Conservation (phyloP, 768 basidiomycete species). For the Mycena haematopus region DNA sequence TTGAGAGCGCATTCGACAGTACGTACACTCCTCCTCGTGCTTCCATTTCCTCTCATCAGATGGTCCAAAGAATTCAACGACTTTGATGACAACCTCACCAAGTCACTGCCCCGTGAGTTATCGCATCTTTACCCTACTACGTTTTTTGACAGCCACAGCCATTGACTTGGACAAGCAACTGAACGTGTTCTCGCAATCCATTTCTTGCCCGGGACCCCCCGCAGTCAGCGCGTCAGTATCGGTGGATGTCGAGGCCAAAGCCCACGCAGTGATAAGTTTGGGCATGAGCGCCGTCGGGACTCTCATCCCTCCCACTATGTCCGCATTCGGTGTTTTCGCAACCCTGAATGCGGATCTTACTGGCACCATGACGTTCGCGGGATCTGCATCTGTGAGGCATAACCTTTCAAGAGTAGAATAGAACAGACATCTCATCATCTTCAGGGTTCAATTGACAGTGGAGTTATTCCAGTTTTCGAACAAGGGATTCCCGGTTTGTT, state of each 20-base stretch:
- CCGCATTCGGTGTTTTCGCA: conserved; percentile 37
- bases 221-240: conserved; percentile 28
- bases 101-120: conserved; percentile 29
- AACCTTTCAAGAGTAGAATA: not conserved
- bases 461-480: conserved; percentile 37
- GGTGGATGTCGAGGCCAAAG: conserved; percentile 26
- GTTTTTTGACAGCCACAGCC: conserved; percentile 3
- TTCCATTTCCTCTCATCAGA: not conserved
- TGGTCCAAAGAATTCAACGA: conserved; percentile 27
- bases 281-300: conserved; percentile 33
- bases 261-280: conserved; percentile 35
- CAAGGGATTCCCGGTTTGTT: conserved; percentile 39
- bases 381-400: conserved; percentile 27
- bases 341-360: conserved; percentile 37
- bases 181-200: conserved; percentile 29
- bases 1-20: conserved; percentile 25
- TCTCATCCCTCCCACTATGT: conserved; percentile 42
- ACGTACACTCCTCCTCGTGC: not conserved
- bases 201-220: conserved; percentile 28
- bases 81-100: conserved; percentile 31
- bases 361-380: conserved; percentile 38
- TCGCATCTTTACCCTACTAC: not conserved
- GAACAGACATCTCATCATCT: not conserved
- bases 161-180: conserved; percentile 33
- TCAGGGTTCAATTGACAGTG: conserved; percentile 37